Evolutionary conservation across 2,329 filamentous ascomycete genomes (phyloP).

Genomic region (Sporothrix euskadiensis): DNA sequence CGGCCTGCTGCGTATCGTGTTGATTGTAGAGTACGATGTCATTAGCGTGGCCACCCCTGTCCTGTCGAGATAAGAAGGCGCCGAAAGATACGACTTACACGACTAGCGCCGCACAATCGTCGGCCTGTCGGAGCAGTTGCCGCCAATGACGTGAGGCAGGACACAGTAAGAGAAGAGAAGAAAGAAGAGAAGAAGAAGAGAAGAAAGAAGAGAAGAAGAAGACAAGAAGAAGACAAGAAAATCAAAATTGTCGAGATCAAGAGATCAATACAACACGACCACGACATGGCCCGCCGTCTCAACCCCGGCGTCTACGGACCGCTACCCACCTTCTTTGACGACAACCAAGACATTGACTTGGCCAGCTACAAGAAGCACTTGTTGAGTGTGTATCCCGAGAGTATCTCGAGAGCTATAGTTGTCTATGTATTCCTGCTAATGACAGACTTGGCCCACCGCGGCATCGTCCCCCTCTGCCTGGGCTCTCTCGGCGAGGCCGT

Average conservation of each 20-base stretch:
- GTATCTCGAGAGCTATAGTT: too few relatives aligned
- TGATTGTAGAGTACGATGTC: too few relatives aligned
- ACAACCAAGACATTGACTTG: conserved; percentile 17
- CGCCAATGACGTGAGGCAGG: background rate
- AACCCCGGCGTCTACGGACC: conserved; percentile 16
- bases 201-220: background rate
- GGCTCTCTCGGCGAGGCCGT: background rate
- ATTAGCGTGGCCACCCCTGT: too few relatives aligned
- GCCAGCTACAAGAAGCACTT: conserved; percentile 18
- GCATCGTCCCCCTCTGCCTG: background rate
- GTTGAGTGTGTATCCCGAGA: background rate
- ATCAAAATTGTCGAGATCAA: background rate
- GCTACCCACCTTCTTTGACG: conserved; percentile 19
- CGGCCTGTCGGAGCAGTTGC: background rate
- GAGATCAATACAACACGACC: background rate
- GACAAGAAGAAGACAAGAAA: background rate
- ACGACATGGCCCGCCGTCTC: background rate
- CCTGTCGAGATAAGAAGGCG: background rate
- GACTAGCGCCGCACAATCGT: background rate
- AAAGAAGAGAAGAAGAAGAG: background rate
- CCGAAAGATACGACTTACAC: background rate
- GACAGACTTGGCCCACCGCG: background rate
- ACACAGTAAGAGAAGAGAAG: background rate
- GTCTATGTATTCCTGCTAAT: background rate
- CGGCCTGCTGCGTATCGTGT: too few relatives aligned